Percentiles rank a stretch among this genome's conserved stretches.
These are phyloP conservation scores for Psilocybe cubensis DNA, from an alignment of 768 basidiomycete species.

Conservation along the genomic window DNA sequence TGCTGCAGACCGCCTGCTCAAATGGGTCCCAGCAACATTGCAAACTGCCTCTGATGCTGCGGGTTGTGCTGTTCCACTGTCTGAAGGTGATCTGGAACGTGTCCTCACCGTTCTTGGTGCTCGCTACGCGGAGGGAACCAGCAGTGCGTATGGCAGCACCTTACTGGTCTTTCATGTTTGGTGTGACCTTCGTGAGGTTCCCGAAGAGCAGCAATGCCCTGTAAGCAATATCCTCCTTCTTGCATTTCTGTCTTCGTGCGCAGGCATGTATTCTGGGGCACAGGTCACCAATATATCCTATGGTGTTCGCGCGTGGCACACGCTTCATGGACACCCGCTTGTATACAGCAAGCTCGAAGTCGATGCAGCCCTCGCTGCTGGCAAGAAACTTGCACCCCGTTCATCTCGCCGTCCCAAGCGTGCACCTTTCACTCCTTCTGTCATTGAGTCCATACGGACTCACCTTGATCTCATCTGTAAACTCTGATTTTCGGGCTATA, in stretches of 20 bases:
- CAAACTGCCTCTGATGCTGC: conserved; percentile 11
- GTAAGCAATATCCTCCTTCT: conserved; percentile 21
- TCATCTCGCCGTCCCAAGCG: conserved; percentile 15
- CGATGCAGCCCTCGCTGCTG: conserved; percentile 7
- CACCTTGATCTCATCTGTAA: no score
- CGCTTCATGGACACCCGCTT: conserved; percentile 29
- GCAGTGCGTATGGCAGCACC: conserved; percentile 2
- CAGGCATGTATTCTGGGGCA: conserved; percentile 29
- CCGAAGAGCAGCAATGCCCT: conserved; percentile 29
- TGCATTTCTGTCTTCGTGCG: conserved; percentile 18
- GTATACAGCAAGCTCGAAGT: conserved; percentile 8
- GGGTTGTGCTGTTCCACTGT: not conserved
- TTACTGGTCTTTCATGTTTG: conserved; percentile 7
- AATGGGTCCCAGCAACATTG: conserved; percentile 28
- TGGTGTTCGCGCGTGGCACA: conserved; percentile 40
- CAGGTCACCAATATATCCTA: conserved; percentile 33
- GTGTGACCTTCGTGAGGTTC: conserved; percentile 13
- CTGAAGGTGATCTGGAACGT: not conserved
- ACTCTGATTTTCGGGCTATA: no score
- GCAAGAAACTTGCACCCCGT: conserved; percentile 12
- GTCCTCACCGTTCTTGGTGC: conserved; percentile 23
- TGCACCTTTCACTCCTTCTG: conserved; percentile 14
- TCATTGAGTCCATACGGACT: no score
- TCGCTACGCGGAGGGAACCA: conserved; percentile 15
- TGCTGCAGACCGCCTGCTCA: conserved; percentile 24